A percentile compares a stretch with the other conserved stretches of the same genome.
These are phyloP conservation scores for Parastagonospora nodorum DNA, from an alignment of 2,329 filamentous ascomycete genomes.

Conservation along the genomic window DNA sequence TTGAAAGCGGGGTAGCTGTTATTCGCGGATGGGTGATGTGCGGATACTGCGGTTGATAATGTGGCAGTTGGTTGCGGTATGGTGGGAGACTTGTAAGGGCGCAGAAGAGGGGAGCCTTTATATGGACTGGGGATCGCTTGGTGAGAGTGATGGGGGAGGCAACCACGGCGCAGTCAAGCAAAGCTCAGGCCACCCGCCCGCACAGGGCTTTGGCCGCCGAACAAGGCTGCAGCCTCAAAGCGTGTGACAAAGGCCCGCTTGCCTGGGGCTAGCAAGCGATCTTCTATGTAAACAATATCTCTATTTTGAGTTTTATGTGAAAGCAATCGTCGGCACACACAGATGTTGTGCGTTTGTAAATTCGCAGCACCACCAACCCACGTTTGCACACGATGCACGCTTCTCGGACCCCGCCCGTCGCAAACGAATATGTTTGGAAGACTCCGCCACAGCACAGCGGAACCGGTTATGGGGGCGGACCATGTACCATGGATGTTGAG, in stretches of 20 bases:
- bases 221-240: slow-evolving; percentile 28
- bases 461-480: too few species aligned
- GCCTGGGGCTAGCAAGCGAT: neutral
- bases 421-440: neutral
- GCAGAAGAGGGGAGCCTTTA: slow-evolving; percentile 9
- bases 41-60: slow-evolving; percentile 3
- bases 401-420: neutral
- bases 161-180: neutral
- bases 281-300: neutral
- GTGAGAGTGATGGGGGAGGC: slow-evolving; percentile 13
- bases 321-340: neutral
- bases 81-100: slow-evolving; percentile 2
- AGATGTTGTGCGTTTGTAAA: neutral
- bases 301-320: neutral
- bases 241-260: neutral
- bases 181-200: neutral
- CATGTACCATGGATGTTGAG: too few species aligned
- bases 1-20: slow-evolving; percentile 24
- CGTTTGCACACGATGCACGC: neutral
- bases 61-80: neutral
- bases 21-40: slow-evolving; percentile 6
- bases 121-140: slow-evolving; percentile 13
- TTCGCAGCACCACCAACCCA: neutral
- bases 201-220: slow-evolving; percentile 1
- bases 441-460: neutral